Percentiles rank a stretch among this genome's conserved stretches.
Evolutionary conservation across 768 basidiomycete species (phyloP).

Genomic region (Dacryopinax primogenitus): DNA sequence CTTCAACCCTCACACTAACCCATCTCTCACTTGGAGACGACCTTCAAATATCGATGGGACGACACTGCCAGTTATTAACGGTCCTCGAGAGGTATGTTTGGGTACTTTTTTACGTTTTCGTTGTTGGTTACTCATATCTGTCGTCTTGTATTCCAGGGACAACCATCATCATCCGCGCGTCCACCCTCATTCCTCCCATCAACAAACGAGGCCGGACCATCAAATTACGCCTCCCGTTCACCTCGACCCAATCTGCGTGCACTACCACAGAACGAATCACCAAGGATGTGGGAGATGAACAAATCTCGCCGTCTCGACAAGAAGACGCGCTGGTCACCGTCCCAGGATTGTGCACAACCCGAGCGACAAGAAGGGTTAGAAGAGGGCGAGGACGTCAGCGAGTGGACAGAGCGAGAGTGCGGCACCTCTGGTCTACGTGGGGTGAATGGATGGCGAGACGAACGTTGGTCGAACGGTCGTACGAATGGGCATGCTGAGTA

Average conservation of each 20-base stretch:
- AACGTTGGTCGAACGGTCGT: neutral
- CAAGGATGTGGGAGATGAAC: neutral
- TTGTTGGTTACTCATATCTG: neutral
- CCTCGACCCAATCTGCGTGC: neutral
- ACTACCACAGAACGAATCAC: neutral
- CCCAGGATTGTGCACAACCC: neutral
- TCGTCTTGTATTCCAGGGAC: neutral
- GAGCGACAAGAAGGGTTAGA: neutral
- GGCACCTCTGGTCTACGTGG: neutral
- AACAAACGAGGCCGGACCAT: neutral
- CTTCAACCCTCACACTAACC: neutral
- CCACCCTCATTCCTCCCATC: neutral
- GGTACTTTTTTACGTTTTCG: neutral
- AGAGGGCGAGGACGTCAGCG: neutral
- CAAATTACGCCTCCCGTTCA: neutral
- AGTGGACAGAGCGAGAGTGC: neutral
- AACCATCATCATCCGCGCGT: neutral
- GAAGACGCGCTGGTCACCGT: neutral
- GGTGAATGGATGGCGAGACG: neutral
- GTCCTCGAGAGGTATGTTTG: neutral
- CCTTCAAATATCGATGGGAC: neutral
- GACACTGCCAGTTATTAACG: neutral
- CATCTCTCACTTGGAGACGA: neutral
- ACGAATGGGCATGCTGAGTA: neutral
- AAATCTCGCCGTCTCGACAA: neutral